Evolutionary conservation across 2,329 filamentous ascomycete species (phyloP), one percentile per base, ranked within the genome.

Genomic region (Trichoderma aggressivum): DNA sequence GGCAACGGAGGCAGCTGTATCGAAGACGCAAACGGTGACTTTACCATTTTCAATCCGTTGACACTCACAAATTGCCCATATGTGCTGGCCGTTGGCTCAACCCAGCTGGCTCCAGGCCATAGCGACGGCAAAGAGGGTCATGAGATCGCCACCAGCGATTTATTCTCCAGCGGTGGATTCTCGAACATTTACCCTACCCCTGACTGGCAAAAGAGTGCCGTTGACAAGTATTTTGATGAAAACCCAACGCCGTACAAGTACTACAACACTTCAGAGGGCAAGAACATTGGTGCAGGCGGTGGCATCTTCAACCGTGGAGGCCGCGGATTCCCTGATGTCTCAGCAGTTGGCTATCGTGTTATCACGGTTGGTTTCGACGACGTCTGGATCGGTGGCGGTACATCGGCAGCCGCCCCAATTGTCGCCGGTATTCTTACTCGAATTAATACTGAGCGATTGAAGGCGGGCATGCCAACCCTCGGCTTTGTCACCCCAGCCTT

Each of bases 51-150:
- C 8, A 55, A 65, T 67, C 84, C 84, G 0, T 77, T 79, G 5
- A 85, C 86, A 74, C 84, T 84, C 0, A 79, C 78, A 3, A 81
- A 79, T 5, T 86, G 85, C 70, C 85, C 85, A 0, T 87, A 83
- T 75, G 77, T 86, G 26, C 85, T 83, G 0, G 79, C 82, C 5
- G 84, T 87, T 2, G 85, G 85, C 39, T 85, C 84, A 14, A 86
- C 85, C 0, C 80, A 85, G 75, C 79, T 86, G 50, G 75, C 80
- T 84, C 47, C 43, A n/a, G 62, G 47, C 26, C 12, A 26, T 36
- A 50, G 21, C 32, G 47, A 56, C 50, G 43, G 30, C 14, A 56
- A 24, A 21, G 16, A 28, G 14, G 30, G 47, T 14, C 8, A 39
- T n/a, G 43, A 65, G n/a, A 10, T 55, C 1, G 30, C 21, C 12